phyloP scores from a whole-genome alignment of 2,329 filamentous ascomycete genomes.

The Cadophora malorum region DNA sequence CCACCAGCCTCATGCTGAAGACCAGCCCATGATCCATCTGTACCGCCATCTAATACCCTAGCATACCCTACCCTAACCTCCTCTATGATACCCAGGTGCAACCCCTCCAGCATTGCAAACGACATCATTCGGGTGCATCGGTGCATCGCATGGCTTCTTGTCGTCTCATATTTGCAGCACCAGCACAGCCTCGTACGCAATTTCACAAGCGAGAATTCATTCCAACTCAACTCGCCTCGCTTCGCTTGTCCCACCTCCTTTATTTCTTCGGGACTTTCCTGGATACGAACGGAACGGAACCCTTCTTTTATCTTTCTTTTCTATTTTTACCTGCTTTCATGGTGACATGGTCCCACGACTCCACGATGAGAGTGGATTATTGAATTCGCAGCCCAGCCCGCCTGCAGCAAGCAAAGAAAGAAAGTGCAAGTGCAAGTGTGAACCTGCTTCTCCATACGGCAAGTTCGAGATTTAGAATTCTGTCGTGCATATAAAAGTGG shows the following conservation, averaged over 20 bases:
- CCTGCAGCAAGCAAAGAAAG: background rate
- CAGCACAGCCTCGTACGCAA: conserved; percentile 13
- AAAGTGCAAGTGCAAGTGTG: conserved; percentile 1
- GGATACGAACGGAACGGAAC: conserved; percentile 6
- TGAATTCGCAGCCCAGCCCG: background rate
- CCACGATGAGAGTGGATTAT: conserved; percentile 3
- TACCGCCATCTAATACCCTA: background rate
- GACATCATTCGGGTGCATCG: background rate
- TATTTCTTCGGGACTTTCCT: background rate
- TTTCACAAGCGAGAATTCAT: background rate
- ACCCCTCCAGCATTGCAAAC: conserved; percentile 8
- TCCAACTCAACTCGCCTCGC: background rate
- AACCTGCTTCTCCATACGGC: background rate
- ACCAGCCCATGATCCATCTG: background rate
- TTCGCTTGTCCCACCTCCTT: background rate
- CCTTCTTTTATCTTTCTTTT: conserved; percentile 6
- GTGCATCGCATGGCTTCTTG: conserved; percentile 1
- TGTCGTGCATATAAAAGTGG: conserved; percentile 15
- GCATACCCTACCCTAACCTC: background rate
- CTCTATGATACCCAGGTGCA: conserved; percentile 7
- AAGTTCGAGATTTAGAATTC: background rate
- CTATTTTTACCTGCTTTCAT: background rate
- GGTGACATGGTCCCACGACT: background rate
- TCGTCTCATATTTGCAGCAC: conserved; percentile 10
- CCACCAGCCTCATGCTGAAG: background rate